Base-by-base conservation (phyloP, 768 basidiomycete genomes). In the Agaricus sinodeliciosus region DNA sequence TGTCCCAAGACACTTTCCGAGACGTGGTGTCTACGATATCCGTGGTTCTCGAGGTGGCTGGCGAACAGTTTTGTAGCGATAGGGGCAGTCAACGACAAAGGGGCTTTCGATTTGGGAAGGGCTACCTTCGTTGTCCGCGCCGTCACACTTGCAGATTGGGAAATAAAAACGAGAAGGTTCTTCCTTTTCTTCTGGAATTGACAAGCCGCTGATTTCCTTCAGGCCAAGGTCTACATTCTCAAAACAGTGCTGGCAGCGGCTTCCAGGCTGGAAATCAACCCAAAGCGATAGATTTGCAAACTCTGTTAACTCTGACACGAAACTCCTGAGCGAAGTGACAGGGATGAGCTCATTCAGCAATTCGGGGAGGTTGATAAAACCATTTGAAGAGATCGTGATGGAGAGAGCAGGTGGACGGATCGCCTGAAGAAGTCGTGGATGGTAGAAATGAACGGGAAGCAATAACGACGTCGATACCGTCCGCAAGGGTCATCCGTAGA, bases 181-280 rank as follows among this genome's bases (percentile, higher is more conserved):
- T 26, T 18, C 47, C n/a, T 36, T 8, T 22, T 25, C n/a, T 26
- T n/a, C 15, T n/a, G 16, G 12, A 35, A 48, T 3, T 34, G 45
- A 31, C 3, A 2, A 35, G 5, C 8, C 16, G 11, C 28, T 31
- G 19, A 31, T 16, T 12, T 26, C 13, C 16, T 15, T n/a, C 47
- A 48, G 47, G 47, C 47, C 2, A 35, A 37, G 18, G 13, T 48
- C 4, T 48, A 36, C 13, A 18, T 48, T 2, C 6, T 48, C 34
- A 48, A 48, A n/a, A 15, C 47, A 48, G 11, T 36, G n/a, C 9
- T 48, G 47, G 47, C 47, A 48, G 35, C n/a, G 34, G 13, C 34
- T 35, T 5, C 47, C 1, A 13, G 35, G 2, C 3, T 36, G 13
- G 47, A 15, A 3, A 2, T 3, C 12, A 2, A 19, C 6, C 16